A percentile compares a stretch with the other conserved stretches of the same genome.
Conservation (phyloP, 2,329 filamentous ascomycete species). For the Graphium sp. region DNA sequence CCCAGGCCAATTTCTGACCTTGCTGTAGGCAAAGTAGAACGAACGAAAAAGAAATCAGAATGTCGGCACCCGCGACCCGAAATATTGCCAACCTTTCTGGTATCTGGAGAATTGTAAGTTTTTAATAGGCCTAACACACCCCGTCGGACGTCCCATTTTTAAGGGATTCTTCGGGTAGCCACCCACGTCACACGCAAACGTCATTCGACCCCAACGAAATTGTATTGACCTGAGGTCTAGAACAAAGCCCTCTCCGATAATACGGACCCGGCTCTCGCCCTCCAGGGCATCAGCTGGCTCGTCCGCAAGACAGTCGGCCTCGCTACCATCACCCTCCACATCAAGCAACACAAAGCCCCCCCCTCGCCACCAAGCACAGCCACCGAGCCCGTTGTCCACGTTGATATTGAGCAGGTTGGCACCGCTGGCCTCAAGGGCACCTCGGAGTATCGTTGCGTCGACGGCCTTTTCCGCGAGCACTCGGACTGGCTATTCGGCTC, state of each 20-base stretch:
- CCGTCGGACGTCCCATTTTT: background rate
- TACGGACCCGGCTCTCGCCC: slow-evolving; percentile 48
- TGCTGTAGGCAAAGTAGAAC: too few relatives aligned
- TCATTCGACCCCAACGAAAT: slow-evolving; percentile 3
- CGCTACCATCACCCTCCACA: slow-evolving; percentile 50
- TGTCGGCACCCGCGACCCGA: slow-evolving; percentile 56
- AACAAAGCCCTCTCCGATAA: slow-evolving; percentile 60
- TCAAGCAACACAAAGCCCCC: slow-evolving; percentile 35
- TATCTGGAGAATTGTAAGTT: slow-evolving; percentile 50
- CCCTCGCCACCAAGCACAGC: slow-evolving; percentile 20
- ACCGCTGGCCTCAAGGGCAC: slow-evolving; percentile 57
- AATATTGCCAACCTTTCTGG: slow-evolving; percentile 52
- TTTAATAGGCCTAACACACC: background rate
- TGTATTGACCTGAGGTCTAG: too few relatives aligned
- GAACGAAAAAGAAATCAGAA: too few relatives aligned
- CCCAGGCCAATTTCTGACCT: too few relatives aligned
- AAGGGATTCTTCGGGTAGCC: too few relatives aligned
- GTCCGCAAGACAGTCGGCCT: slow-evolving; percentile 54
- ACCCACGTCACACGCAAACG: background rate
- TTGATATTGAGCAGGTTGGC: slow-evolving; percentile 56
- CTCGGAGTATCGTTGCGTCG: slow-evolving; percentile 34
- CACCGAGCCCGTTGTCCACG: slow-evolving; percentile 31
- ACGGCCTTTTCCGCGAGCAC: slow-evolving; percentile 41
- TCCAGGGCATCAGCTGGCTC: slow-evolving; percentile 59
- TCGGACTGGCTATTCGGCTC: slow-evolving; percentile 66